Percentiles rank a stretch among this genome's conserved stretches.
These are phyloP conservation scores for Phyllosticta ampelicida DNA, from an alignment of 2,329 filamentous ascomycete species.

Conservation along the genomic window DNA sequence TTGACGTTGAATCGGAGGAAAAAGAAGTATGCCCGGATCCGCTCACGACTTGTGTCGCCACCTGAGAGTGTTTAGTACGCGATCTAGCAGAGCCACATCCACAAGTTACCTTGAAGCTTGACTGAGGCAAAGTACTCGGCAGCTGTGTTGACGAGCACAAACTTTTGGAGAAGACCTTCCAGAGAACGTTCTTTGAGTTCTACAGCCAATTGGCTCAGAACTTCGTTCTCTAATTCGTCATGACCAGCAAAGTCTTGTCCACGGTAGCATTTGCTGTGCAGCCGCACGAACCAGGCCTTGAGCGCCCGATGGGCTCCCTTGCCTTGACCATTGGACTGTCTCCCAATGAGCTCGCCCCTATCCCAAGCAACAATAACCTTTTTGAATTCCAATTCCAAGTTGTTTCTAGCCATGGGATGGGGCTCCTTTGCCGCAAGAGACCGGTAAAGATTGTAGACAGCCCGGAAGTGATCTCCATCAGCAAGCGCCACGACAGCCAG, in stretches of 20 bases:
- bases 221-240: slow-evolving; percentile 73
- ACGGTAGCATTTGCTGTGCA: slow-evolving; percentile 76
- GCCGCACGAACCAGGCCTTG: slow-evolving; percentile 69
- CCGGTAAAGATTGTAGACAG: slow-evolving; percentile 83
- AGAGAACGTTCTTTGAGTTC: slow-evolving; percentile 59
- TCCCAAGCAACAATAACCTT: slow-evolving; percentile 50
- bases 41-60: slow-evolving; percentile 6
- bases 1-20: slow-evolving; percentile 69
- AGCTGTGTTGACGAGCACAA: slow-evolving; percentile 76
- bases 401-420: slow-evolving; percentile 61
- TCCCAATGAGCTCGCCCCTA: slow-evolving; percentile 40
- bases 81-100: neutral
- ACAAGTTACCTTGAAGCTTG: slow-evolving; percentile 45
- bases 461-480: slow-evolving; percentile 67
- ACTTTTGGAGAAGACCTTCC: slow-evolving; percentile 59
- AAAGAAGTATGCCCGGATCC: slow-evolving; percentile 39
- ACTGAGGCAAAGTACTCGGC: slow-evolving; percentile 63
- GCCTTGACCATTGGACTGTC: slow-evolving; percentile 25
- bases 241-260: slow-evolving; percentile 65
- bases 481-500: slow-evolving; percentile 75
- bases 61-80: neutral
- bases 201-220: slow-evolving; percentile 65
- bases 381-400: slow-evolving; percentile 71
- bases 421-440: slow-evolving; percentile 65
- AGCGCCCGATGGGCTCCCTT: slow-evolving; percentile 54